A percentile compares a stretch with the other conserved stretches of the same genome.
phyloP scores from a whole-genome alignment of 805 yeast species.

The Ogataea paradorogensis region DNA sequence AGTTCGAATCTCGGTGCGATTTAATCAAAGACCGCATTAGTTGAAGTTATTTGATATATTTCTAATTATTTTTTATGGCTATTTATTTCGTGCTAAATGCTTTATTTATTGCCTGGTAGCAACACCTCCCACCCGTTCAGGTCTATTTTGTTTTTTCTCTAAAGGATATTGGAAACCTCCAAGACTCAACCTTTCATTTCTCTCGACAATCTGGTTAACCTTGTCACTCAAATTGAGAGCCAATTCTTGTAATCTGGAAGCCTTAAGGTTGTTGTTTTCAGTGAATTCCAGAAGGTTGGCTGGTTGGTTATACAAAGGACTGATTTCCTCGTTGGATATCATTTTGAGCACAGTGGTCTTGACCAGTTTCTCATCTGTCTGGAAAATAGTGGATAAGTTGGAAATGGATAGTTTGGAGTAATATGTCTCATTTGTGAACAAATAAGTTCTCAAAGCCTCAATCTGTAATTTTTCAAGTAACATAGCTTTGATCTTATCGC shows the following conservation, averaged over 20 bases:
- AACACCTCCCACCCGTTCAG: slow-evolving; percentile 3
- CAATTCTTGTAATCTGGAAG: slow-evolving; percentile 81
- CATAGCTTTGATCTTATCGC: slow-evolving; percentile 65
- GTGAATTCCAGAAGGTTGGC: slow-evolving; percentile 63
- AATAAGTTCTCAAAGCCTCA: slow-evolving; percentile 90
- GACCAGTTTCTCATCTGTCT: slow-evolving; percentile 54
- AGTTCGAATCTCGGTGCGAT: slow-evolving; percentile 26
- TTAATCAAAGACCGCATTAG: slow-evolving; percentile 33
- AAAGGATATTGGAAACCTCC: slow-evolving; percentile 55
- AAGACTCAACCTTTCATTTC: slow-evolving; percentile 79
- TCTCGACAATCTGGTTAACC: slow-evolving; percentile 72
- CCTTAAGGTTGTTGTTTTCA: slow-evolving; percentile 61
- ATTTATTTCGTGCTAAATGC: slow-evolving; percentile 2
- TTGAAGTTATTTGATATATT: background rate
- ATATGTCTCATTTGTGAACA: slow-evolving; percentile 76
- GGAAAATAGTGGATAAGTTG: slow-evolving; percentile 65
- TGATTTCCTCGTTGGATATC: slow-evolving; percentile 74
- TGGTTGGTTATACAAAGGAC: slow-evolving; percentile 69
- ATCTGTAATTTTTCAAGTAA: slow-evolving; percentile 75
- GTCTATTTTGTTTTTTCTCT: slow-evolving; percentile 6
- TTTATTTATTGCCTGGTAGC: slow-evolving; percentile 7
- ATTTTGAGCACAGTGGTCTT: slow-evolving; percentile 65
- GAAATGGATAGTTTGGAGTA: slow-evolving; percentile 71
- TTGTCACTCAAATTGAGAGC: slow-evolving; percentile 83
- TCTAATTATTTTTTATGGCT: slow-evolving; percentile 1